Evolutionary conservation across 345 rosid genomes (phyloP).

Genomic region (Lumnitzera littorea): DNA sequence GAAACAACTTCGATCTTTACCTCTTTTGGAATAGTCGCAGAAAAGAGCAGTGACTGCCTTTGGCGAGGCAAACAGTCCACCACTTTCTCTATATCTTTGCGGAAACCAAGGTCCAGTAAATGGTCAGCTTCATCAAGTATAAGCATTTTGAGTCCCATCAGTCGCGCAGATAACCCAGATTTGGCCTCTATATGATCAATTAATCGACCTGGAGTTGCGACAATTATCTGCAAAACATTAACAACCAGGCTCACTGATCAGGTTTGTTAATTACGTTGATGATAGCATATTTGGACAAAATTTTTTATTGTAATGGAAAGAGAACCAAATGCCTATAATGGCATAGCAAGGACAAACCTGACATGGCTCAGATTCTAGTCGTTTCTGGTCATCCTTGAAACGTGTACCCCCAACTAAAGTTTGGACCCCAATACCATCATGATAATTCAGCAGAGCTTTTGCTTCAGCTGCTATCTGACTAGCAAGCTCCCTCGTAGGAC

Average conservation of each 20-base stretch:
- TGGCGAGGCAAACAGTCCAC: slow-evolving; percentile 79
- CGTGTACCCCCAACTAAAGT: slow-evolving; percentile 90
- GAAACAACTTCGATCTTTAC: slow-evolving; percentile 21
- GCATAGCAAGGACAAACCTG: slow-evolving; percentile 47
- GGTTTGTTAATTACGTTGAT: background rate
- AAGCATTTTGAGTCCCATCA: slow-evolving; percentile 90
- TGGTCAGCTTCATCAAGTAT: slow-evolving; percentile 95
- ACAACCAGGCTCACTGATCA: slow-evolving; percentile 4
- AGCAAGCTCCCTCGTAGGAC: slow-evolving; percentile 93
- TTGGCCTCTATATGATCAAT: slow-evolving; percentile 90
- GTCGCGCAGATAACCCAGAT: slow-evolving; percentile 63
- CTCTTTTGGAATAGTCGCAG: slow-evolving; percentile 95
- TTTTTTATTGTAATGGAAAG: background rate
- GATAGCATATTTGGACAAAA: background rate
- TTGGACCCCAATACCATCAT: slow-evolving; percentile 74
- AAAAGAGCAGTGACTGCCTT: slow-evolving; percentile 81
- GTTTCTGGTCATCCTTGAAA: slow-evolving; percentile 87
- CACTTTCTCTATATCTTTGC: slow-evolving; percentile 88
- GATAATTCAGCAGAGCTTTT: slow-evolving; percentile 72
- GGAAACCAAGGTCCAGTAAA: slow-evolving; percentile 86
- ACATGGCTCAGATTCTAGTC: slow-evolving; percentile 72
- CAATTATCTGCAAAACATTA: slow-evolving; percentile 49
- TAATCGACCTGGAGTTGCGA: slow-evolving; percentile 96
- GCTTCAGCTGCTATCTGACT: slow-evolving; percentile 97
- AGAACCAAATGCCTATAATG: slow-evolving; percentile 1